Percentiles rank a stretch among this genome's conserved stretches.
phyloP scores from a whole-genome alignment of 148 eudicot genomes.

The Polygonum maritimum region DNA sequence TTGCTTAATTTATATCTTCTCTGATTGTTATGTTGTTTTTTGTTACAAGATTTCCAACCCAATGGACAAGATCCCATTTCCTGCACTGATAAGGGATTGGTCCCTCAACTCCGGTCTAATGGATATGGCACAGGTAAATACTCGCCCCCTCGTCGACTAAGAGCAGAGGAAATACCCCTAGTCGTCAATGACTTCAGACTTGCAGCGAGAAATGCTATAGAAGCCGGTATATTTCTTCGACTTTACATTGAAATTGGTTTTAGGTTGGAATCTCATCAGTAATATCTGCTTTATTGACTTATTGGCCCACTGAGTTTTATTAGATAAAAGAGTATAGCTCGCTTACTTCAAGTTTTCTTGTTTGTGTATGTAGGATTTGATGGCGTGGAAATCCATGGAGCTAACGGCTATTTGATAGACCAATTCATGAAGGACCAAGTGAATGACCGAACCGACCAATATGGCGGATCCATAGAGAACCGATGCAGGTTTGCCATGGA shows the following conservation, averaged over 20 bases:
- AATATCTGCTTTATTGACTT: background rate
- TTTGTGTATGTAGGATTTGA: constrained; percentile 31
- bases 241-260: background rate
- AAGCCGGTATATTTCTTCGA: constrained; percentile 33
- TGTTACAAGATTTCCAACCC: constrained; percentile 30
- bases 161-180: constrained; percentile 28
- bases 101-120: constrained; percentile 28
- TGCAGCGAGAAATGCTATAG: constrained; percentile 39
- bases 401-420: constrained; percentile 45
- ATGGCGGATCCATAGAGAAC: constrained; percentile 46
- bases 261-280: too few relatives aligned
- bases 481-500: constrained; percentile 43
- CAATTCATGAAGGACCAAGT: constrained; percentile 41
- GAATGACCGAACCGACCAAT: constrained; percentile 44
- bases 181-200: constrained; percentile 38
- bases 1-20: background rate
- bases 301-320: background rate
- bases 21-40: background rate
- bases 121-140: constrained; percentile 19
- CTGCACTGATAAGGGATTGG: constrained; percentile 29
- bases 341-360: background rate
- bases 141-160: constrained; percentile 34
- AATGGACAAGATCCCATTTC: constrained; percentile 40
- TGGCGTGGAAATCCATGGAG: constrained; percentile 43
- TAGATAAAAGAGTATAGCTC: background rate